Conservation (phyloP, 495 filamentous ascomycete genomes). For the Lentithecium fluviatile region DNA sequence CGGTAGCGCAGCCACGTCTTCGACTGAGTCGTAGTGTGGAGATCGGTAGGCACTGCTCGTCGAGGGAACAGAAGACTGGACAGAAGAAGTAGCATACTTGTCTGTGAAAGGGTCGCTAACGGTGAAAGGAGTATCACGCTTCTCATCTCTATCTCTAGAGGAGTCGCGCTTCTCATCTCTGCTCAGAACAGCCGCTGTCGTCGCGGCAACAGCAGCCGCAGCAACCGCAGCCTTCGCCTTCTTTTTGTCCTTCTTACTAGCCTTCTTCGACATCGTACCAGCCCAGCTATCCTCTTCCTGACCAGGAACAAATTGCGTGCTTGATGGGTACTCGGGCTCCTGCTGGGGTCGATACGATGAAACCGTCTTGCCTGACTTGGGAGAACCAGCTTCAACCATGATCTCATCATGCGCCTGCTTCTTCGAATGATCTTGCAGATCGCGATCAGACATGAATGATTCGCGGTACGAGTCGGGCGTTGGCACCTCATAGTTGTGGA, state of each 20-base stretch:
- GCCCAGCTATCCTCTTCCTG: constrained; percentile 10
- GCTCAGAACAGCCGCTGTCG: constrained; percentile 2
- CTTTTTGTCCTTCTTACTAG: constrained; percentile 35
- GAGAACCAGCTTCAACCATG: constrained; percentile 29
- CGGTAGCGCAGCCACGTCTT: not conserved
- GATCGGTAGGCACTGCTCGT: constrained; percentile 10
- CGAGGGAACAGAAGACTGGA: constrained; percentile 10
- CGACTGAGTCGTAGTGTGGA: constrained; percentile 15
- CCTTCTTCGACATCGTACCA: constrained; percentile 15
- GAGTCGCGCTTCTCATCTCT: not conserved
- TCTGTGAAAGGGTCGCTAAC: constrained; percentile 12
- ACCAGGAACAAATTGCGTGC: constrained; percentile 25
- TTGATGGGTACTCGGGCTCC: constrained; percentile 21
- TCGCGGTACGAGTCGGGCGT: constrained; percentile 42
- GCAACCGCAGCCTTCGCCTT: constrained; percentile 17
- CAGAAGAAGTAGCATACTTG: constrained; percentile 5
- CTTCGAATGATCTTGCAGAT: constrained; percentile 16
- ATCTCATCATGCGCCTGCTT: constrained; percentile 25
- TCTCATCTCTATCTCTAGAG: too few species aligned
- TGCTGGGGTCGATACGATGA: constrained; percentile 21
- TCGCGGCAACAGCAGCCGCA: constrained; percentile 4
- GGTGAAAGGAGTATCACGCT: not conserved
- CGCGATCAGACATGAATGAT: constrained; percentile 27
- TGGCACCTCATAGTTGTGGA: constrained; percentile 40
- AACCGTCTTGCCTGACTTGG: constrained; percentile 19